Base-by-base conservation (phyloP, 2,329 filamentous ascomycete genomes). In the Aspergillus clavatus region DNA sequence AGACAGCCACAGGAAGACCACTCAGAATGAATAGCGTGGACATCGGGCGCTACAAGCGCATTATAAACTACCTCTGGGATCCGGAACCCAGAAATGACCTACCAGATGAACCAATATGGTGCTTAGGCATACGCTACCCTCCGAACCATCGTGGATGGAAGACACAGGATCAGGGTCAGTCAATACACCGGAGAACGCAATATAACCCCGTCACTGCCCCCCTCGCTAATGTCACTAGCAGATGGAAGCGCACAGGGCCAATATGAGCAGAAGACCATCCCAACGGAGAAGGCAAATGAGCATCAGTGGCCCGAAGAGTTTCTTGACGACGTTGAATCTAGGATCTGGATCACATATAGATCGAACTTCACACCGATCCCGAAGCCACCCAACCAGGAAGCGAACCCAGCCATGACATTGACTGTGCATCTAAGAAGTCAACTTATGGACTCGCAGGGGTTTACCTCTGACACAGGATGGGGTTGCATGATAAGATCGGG, bases 401-500 rank as follows among this genome's bases (percentile, higher is more conserved):
- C 88, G 11, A 65, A 75, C 1, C 76, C 83, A 3, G 75, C 82
- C 6, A 81, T 97, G 72, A 94, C 88, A 3, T 80, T 97, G 46
- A 76, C 87, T 1, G 91, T 95, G 68, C 84, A 89, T 40, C 74
- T 97, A 55, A 86, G 89, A 60, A 90, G 77, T 43, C 86, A 89
- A 60, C 72, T 97, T 5, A 78, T 81, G 8, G 88, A 95, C 39
- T 81, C 87, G 46, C 77, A 77, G 21, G 89, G 87, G 4, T 98
- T 97, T 68, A 86, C 88, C 8, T 91, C 89, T 2, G 93, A 98
- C 65, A 90, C 88, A 7, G 93, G 93, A 41, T 98, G 94, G 89
- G 93, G 93, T 0, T 98, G 93, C 63, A 98, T 98, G 93, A 97
- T 98, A 57, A 78, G 93, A 48, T 96, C 91, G 5, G 93, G 93